Base-by-base conservation (phyloP, 2,329 filamentous ascomycete species). In the Diaporthe sp. region DNA sequence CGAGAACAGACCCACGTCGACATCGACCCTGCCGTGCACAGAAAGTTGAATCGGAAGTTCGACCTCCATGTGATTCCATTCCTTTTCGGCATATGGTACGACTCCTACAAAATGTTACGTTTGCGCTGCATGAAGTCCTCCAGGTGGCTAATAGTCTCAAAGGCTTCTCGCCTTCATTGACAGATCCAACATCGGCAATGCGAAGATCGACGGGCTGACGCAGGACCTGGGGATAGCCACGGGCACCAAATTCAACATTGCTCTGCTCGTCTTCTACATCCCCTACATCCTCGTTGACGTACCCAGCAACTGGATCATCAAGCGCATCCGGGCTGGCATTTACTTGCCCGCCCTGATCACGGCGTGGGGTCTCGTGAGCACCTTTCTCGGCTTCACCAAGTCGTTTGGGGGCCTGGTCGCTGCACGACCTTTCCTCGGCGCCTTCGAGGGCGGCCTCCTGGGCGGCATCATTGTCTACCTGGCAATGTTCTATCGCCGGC, bases 291-390 rank as follows among this genome's bases (percentile, higher is more conserved):
- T 93, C 20, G 92, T 92, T 76, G 92, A 94, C 79, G 88, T 89
- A 0, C 81, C 92, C 31, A 93, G 91, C 47, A 94, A 94, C 80
- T 84, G 93, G 71, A 83, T 94, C 53, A 87, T 94, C 71, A 94
- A 94, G 81, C 87, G 86, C 1, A 84, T 93, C 78, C 87, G 90
- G 9, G 93, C 93, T 0, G 91, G 90, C 51, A 83, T 92, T 53
- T 94, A 94, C 78, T 86, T 94, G 53, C 90, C 92, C 0, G 82
- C 87, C 2, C 93, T 94, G 72, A 93, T 94, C 87, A 81, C 91
- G 5, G 81, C 88, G 2, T 87, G 80, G 80, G 79, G 78, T 4
- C 15, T 79, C 6, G 75, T 78, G 13, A 76, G 79, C 71, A 80
- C 79, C 1, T 81, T 73, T 71, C 78, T 78, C 2, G 81, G 80